These are phyloP conservation scores for Pseudovirgaria hyperparasitica DNA, from an alignment of 2,329 filamentous ascomycete genomes.

Conservation along the genomic window DNA sequence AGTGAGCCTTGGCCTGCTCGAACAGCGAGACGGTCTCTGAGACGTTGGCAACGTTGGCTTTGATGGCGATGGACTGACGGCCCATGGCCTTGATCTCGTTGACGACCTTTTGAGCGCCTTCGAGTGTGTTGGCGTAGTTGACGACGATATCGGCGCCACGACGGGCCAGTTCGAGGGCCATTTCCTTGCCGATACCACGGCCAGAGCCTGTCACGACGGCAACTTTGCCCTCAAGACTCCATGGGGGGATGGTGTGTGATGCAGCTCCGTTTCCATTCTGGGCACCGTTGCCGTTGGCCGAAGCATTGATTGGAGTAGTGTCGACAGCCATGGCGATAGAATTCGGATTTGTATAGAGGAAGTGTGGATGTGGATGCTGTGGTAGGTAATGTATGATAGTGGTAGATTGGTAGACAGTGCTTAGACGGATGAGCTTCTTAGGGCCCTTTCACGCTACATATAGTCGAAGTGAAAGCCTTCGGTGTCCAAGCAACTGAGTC, in stretches of 20 bases:
- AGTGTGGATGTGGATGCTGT: constrained; percentile 2
- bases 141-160: constrained; percentile 54
- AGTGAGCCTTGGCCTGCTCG: constrained; percentile 47
- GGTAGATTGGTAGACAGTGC: no score
- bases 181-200: constrained; percentile 53
- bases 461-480: no score
- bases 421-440: no score
- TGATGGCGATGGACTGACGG: constrained; percentile 49
- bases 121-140: constrained; percentile 54
- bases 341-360: no score
- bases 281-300: no score
- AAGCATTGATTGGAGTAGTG: no score
- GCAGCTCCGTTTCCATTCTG: constrained; percentile 6
- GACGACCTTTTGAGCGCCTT: constrained; percentile 54
- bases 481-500: no score
- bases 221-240: constrained; percentile 41
- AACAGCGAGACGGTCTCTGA: constrained; percentile 51
- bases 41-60: constrained; percentile 56
- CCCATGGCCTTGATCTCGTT: constrained; percentile 51
- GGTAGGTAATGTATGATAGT: no score
- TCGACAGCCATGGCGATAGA: constrained; percentile 25
- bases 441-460: no score
- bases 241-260: constrained; percentile 27
- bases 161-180: constrained; percentile 52
- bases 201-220: constrained; percentile 42